Evolutionary conservation across 2,329 filamentous ascomycete genomes (phyloP).

Genomic region (Raffaelea arxii): DNA sequence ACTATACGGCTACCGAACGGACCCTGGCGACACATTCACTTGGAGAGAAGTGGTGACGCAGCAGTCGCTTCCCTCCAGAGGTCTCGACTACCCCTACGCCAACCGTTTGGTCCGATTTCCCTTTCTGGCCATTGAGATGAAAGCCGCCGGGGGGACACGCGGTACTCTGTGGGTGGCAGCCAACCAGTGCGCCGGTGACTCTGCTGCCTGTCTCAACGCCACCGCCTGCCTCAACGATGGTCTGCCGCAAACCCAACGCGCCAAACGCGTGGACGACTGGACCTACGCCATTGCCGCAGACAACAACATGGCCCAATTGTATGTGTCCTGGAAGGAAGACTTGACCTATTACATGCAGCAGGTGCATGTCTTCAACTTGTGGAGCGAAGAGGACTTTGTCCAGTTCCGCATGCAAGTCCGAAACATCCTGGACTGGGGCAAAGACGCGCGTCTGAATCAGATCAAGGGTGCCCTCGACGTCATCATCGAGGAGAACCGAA

Average conservation of each 20-base stretch:
- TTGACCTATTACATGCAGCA: slow-evolving; percentile 1
- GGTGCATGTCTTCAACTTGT: slow-evolving; percentile 2
- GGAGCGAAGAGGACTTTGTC: not conserved
- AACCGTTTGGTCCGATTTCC: slow-evolving; percentile 1
- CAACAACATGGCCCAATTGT: slow-evolving; percentile 3
- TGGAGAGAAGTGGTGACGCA: slow-evolving; percentile 1
- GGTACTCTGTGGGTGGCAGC: slow-evolving; percentile 8
- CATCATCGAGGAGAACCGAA: slow-evolving; percentile 10
- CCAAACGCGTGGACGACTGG: not conserved
- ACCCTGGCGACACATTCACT: slow-evolving; percentile 1
- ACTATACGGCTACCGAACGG: slow-evolving; percentile 7
- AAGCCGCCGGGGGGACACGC: slow-evolving; percentile 7
- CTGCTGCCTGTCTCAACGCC: slow-evolving; percentile 8
- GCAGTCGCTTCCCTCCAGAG: not conserved
- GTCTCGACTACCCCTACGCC: not conserved
- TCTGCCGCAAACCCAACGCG: not conserved
- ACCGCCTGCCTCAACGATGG: slow-evolving; percentile 4
- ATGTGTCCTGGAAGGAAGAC: slow-evolving; percentile 6
- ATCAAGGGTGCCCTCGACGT: slow-evolving; percentile 7
- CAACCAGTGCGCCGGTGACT: slow-evolving; percentile 9
- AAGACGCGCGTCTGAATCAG: slow-evolving; percentile 6
- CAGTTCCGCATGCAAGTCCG: slow-evolving; percentile 4
- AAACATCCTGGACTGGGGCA: slow-evolving; percentile 8
- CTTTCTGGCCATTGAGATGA: slow-evolving; percentile 9
- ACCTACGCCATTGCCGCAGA: slow-evolving; percentile 3